Evolutionary conservation across 352 stramenopile genomes (phyloP).

Genomic region (Globisporangium carolinianum): DNA sequence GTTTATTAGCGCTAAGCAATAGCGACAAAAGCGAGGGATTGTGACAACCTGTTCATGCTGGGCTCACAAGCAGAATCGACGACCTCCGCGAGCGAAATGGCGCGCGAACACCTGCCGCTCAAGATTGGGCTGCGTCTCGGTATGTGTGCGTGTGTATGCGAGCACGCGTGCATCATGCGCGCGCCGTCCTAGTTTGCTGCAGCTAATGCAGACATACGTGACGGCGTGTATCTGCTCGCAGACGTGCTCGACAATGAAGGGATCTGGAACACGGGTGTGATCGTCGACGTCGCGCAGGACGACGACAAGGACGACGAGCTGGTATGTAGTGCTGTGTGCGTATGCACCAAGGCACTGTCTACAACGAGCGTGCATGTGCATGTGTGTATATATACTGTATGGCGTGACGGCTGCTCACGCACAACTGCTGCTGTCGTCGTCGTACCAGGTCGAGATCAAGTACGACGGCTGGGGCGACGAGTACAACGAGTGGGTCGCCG

Average conservation of each 20-base stretch:
- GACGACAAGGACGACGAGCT: slow-evolving; percentile 48
- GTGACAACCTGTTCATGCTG: background rate
- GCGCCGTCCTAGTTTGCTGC: background rate
- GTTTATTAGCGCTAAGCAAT: too few relatives aligned
- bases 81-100: slow-evolving; percentile 7
- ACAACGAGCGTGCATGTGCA: background rate
- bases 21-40: background rate
- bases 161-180: background rate
- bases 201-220: background rate
- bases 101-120: slow-evolving; percentile 38
- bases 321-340: slow-evolving; percentile 13
- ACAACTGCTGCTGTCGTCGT: background rate
- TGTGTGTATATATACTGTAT: background rate
- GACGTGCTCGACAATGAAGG: slow-evolving; percentile 78
- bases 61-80: background rate
- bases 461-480: slow-evolving; percentile 81
- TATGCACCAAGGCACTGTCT: background rate
- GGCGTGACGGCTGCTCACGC: background rate
- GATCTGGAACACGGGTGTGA: slow-evolving; percentile 75
- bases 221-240: slow-evolving; percentile 17
- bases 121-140: slow-evolving; percentile 63
- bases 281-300: slow-evolving; percentile 62
- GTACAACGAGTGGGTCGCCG: slow-evolving; percentile 71
- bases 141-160: slow-evolving; percentile 11
- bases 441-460: slow-evolving; percentile 64